These are phyloP conservation scores for Colletotrichum sublineola DNA, from an alignment of 2,329 filamentous ascomycete species.

Conservation along the genomic window DNA sequence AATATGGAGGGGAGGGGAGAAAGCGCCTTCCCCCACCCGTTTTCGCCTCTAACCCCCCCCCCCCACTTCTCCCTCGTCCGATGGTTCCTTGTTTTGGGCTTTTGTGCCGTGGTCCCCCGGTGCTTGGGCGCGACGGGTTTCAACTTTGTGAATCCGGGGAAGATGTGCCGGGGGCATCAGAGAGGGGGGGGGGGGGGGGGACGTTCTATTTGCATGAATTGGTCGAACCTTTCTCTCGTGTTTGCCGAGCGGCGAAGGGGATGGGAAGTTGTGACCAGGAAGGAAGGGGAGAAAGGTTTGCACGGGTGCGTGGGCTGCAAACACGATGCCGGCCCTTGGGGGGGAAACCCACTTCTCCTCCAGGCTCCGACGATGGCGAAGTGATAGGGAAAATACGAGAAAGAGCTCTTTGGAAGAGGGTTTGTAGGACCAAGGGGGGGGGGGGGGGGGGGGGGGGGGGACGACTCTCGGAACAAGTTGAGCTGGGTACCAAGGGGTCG, in stretches of 20 bases:
- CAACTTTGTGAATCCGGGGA: conserved; percentile 17
- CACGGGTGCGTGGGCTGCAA: background rate
- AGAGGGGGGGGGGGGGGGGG: no score
- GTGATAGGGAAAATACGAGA: background rate
- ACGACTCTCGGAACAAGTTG: background rate
- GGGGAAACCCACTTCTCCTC: background rate
- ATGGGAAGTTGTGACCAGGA: background rate
- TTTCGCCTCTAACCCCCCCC: background rate
- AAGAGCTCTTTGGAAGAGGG: background rate
- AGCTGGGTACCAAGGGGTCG: conserved; percentile 2
- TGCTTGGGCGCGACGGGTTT: conserved; percentile 31
- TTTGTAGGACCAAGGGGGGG: background rate
- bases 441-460: background rate
- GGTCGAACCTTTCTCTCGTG: background rate
- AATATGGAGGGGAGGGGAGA: background rate
- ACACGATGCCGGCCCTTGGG: conserved; percentile 4
- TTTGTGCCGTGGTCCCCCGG: conserved; percentile 22
- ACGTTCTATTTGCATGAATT: background rate
- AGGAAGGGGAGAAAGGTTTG: background rate
- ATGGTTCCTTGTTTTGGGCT: conserved; percentile 15
- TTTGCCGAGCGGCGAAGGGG: conserved; percentile 9
- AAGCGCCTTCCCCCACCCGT: background rate
- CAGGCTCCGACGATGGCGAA: background rate
- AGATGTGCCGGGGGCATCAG: conserved; percentile 4
- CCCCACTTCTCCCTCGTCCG: conserved; percentile 3